Base-by-base conservation (phyloP, 768 basidiomycete genomes). In the Pisolithus tinctorius region DNA sequence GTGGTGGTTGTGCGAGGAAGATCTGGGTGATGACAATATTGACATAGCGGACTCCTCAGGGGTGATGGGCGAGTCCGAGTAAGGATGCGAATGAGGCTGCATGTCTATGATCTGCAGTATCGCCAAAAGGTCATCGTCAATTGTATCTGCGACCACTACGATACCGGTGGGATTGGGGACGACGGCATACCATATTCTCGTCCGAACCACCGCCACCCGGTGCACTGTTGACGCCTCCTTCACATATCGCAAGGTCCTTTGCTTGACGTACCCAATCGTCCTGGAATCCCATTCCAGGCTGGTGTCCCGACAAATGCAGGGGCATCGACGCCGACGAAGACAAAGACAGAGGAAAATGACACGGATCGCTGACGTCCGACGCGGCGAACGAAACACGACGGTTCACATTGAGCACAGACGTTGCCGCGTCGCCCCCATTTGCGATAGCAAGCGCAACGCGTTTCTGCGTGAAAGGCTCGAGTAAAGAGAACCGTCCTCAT, bases 221-320 rank as follows among this genome's bases (percentile, higher is more conserved):
- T 27, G 27, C 29, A 29, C 5, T 6, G 20, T 42, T 26, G 13
- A 10, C 1, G 2, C 25, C 39, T 16, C 13, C 14, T 11, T 45
- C 26, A 45, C 59, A 55, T 37, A 89, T 84, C n/a, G 77, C 74
- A 54, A 89, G 74, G 44, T 77, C 82, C 49, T 79, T 75, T 4
- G 88, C 78, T 60, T 83, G 84, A 52, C 74, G 72, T 10, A 89
- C 86, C 88, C 86, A 90, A 60, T 89, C 86, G 52, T 88, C 87
- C 25, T 11, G 27, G 14, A 16, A 27, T 44, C 13, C 17, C 20
- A 20, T 20, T 20, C 20, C 20, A 20, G 20, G 20, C 9, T 43
- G 42, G 42, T 44, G 42, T 8, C 14, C 43, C 23, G 25, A 17
- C 10, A 42, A 20, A 23, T 23, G 41, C 10, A 20, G 41, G 17